phyloP scores from a whole-genome alignment of 306 rosid species.

The Clitoria ternatea region DNA sequence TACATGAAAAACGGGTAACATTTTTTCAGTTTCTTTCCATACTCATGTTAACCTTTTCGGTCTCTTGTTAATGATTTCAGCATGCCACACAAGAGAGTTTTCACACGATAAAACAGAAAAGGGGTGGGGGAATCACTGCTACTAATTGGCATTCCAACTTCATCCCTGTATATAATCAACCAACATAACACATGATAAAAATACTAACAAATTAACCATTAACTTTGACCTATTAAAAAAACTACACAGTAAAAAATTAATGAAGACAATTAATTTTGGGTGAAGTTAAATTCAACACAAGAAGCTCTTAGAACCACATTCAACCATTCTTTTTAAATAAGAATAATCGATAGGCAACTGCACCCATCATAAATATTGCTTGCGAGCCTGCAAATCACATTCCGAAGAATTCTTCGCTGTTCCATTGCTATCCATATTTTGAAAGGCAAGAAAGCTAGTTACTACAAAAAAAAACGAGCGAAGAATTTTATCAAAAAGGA shows the following conservation, averaged over 20 bases:
- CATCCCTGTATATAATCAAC: background rate
- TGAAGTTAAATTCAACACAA: slow-evolving; percentile 3
- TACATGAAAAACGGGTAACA: background rate
- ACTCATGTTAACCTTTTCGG: background rate
- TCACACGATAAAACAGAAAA: background rate
- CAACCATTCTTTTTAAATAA: background rate
- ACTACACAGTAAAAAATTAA: too few relatives aligned
- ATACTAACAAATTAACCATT: too few relatives aligned
- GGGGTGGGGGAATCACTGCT: background rate
- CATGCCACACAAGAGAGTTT: background rate
- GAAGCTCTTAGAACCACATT: slow-evolving; percentile 8
- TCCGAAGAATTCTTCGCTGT: background rate
- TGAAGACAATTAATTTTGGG: too few relatives aligned
- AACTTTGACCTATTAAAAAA: too few relatives aligned
- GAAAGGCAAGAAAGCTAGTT: background rate
- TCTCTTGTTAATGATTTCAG: background rate
- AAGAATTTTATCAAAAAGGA: background rate
- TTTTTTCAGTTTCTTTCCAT: background rate
- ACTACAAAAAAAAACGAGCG: background rate
- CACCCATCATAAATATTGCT: slow-evolving; percentile 6
- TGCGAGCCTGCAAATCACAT: slow-evolving; percentile 3
- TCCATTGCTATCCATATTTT: background rate
- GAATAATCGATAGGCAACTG: background rate
- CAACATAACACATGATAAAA: background rate
- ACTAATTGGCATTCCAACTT: background rate